Base-by-base conservation (phyloP, 1,139 yeast species). In the Candida mesenterica region DNA sequence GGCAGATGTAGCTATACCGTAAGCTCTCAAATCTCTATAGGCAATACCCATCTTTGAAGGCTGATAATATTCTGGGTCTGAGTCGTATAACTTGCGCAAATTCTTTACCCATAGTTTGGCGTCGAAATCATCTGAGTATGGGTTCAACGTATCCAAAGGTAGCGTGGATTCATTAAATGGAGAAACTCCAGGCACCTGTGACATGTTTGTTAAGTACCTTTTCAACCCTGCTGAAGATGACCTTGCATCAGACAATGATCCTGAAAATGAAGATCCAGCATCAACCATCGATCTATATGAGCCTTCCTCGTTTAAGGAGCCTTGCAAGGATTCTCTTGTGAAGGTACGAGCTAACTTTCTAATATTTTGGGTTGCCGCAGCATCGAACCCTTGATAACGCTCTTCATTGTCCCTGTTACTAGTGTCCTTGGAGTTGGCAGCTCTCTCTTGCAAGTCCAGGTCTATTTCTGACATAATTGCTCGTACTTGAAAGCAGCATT, bases 31-130 rank as follows among this genome's bases (percentile, higher is more conserved):
- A 48, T 84, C 62, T 41, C 75, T 72, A 68, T 81, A 88, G 4
- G 83, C 73, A 25, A 88, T 67, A 7, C 95, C 95, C 39, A 85
- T 61, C 13, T 75, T 68, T 25, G 79, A 69, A 10, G 79, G 79
- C 48, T 79, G 79, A 57, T 77, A 84, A 50, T 78, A 72, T 3
- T 79, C 88, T 1, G 81, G 79, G 46, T 82, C 86, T 15, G 69
- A 61, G 40, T 69, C 68, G 57, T 64, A 61, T 41, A 82, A 56
- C 39, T 74, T 72, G 44, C 77, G 72, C 69, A 84, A 62, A 54
- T 83, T 83, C 54, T 77, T 76, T 40, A 85, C 79, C 95, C 95
- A 88, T 37, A 71, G 77, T 47, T 73, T 72, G 30, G 90, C 62
- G 39, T 68, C 70, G 61, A 87, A 87, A 9, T 74, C 56, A 10